A percentile compares a stretch with the other conserved stretches of the same genome.
Conservation (phyloP, 2,329 filamentous ascomycete species). For the Elsinoe necatrix region DNA sequence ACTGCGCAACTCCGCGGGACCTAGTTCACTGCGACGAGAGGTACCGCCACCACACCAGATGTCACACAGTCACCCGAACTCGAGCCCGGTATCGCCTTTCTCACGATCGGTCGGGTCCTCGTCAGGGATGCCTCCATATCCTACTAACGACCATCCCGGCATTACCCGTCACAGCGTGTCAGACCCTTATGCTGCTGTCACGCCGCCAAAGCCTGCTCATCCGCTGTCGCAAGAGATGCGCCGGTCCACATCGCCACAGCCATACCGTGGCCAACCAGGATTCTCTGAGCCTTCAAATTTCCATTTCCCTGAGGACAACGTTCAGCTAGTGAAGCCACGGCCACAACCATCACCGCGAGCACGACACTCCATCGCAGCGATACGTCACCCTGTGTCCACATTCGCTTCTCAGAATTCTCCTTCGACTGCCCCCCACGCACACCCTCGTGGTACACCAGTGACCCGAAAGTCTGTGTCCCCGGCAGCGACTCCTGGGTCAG, state of each 20-base stretch:
- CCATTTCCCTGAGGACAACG: conserved; percentile 17
- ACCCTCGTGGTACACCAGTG: conserved; percentile 40
- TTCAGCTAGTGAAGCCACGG: conserved; percentile 26
- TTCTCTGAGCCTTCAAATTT: conserved; percentile 14
- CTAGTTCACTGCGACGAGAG: background rate
- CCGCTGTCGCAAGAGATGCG: conserved; percentile 30
- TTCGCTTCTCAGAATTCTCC: conserved; percentile 14
- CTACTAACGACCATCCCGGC: conserved; percentile 18
- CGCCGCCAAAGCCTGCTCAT: conserved; percentile 27
- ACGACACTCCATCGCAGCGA: conserved; percentile 32
- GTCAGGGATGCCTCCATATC: conserved; percentile 15
- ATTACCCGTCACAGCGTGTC: conserved; percentile 27
- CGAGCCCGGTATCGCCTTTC: conserved; percentile 10
- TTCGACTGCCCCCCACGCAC: background rate
- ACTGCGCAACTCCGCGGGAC: background rate
- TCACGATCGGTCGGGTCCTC: conserved; percentile 15
- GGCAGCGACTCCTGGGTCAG: conserved; percentile 32
- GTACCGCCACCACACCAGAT: background rate
- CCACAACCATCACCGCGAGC: conserved; percentile 23
- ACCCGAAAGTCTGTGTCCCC: conserved; percentile 68
- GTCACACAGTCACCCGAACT: conserved; percentile 1
- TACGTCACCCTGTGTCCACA: conserved; percentile 17
- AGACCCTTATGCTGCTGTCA: conserved; percentile 24
- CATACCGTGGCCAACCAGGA: conserved; percentile 16
- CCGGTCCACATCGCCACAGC: conserved; percentile 26